phyloP scores from a whole-genome alignment of 2,329 filamentous ascomycete genomes.

The Trichoderma atroviride region DNA sequence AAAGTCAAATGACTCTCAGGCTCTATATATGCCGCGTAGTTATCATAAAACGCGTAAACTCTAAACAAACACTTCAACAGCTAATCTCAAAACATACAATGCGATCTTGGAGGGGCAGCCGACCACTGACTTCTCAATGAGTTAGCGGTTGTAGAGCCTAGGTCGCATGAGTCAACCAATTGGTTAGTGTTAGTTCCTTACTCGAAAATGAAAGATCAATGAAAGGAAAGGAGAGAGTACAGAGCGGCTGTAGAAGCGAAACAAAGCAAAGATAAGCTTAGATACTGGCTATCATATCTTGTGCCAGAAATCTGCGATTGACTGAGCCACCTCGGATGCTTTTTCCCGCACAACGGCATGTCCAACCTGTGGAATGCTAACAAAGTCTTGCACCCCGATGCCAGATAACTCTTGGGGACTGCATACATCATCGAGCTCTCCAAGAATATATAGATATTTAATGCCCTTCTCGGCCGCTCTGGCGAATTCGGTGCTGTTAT shows the following conservation, averaged over 20 bases:
- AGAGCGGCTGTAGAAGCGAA: not conserved
- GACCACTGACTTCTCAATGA: not conserved
- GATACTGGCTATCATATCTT: not conserved
- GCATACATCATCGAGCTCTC: conserved; percentile 7
- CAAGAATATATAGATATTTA: not conserved
- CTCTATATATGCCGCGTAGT: not conserved
- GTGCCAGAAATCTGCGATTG: conserved; percentile 3
- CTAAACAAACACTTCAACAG: not conserved
- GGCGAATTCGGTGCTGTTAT: not conserved
- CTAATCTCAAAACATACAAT: not conserved
- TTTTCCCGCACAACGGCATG: conserved; percentile 10
- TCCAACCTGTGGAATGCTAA: conserved; percentile 1
- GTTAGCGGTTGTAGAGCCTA: not conserved
- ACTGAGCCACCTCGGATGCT: not conserved
- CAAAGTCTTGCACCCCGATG: not conserved
- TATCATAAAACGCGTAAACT: not conserved
- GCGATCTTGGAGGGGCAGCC: not conserved
- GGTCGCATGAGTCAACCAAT: not conserved
- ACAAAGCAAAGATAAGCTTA: not conserved
- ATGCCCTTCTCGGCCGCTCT: not conserved
- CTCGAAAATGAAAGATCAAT: not conserved
- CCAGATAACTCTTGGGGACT: not conserved
- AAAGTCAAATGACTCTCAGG: not conserved
- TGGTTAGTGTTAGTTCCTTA: not conserved
- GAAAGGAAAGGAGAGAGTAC: not conserved